Conservation (phyloP, 495 filamentous ascomycete species). For the Tuber microsphaerosporum region DNA sequence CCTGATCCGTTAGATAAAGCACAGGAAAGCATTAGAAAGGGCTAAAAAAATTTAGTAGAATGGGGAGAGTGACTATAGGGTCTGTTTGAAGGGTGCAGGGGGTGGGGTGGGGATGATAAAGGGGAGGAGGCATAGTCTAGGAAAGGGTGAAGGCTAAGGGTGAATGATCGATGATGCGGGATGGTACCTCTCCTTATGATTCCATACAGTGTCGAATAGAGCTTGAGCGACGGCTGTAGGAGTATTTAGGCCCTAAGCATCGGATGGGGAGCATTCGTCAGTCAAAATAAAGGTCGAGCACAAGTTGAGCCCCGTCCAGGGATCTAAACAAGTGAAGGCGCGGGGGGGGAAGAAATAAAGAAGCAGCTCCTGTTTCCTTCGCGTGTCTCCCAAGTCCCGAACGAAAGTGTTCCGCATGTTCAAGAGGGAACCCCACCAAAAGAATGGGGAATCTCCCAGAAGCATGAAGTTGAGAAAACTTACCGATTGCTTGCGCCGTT, state of each 20-base stretch:
- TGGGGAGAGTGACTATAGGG: background rate
- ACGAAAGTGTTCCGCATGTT: slow-evolving; percentile 14
- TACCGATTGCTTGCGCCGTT: slow-evolving; percentile 45
- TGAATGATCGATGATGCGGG: background rate
- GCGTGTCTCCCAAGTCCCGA: background rate
- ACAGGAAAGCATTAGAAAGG: slow-evolving; percentile 17
- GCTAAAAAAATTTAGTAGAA: background rate
- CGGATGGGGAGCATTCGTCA: slow-evolving; percentile 12
- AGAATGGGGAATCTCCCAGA: slow-evolving; percentile 18
- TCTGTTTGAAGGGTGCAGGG: background rate
- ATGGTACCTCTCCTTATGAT: slow-evolving; percentile 38
- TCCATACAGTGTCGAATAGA: slow-evolving; percentile 38
- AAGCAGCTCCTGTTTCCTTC: slow-evolving; percentile 2
- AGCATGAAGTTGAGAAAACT: slow-evolving; percentile 30
- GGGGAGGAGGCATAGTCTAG: background rate
- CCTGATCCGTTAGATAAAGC: slow-evolving; percentile 29
- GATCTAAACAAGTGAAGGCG: slow-evolving; percentile 13
- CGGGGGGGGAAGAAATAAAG: background rate
- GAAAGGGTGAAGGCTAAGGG: background rate
- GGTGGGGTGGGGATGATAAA: background rate
- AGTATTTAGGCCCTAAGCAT: slow-evolving; percentile 10
- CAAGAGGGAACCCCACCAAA: slow-evolving; percentile 28
- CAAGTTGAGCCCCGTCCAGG: slow-evolving; percentile 31
- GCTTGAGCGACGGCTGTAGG: slow-evolving; percentile 27
- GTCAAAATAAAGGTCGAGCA: slow-evolving; percentile 19